A percentile compares a stretch with the other conserved stretches of the same genome.
Conservation (phyloP, 441 rosid genomes). For the Omphalea diandra region DNA sequence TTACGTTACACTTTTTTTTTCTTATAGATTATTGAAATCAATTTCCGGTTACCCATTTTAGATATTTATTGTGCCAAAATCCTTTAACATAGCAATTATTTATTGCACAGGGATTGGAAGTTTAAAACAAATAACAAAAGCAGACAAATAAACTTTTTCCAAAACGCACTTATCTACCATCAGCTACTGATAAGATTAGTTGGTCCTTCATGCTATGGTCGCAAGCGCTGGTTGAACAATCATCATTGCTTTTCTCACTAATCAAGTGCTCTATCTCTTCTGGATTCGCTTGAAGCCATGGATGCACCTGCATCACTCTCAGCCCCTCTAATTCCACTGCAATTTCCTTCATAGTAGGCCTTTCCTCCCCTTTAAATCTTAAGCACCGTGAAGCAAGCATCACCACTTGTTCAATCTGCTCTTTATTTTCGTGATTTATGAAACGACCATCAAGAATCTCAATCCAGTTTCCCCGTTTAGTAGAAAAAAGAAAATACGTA, state of each 20-base stretch:
- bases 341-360: constrained; percentile 5
- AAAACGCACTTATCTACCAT: constrained; percentile 14
- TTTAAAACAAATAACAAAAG: no score
- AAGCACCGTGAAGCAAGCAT: not conserved
- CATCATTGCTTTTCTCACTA: not conserved
- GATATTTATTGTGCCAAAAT: no score
- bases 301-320: constrained; percentile 4
- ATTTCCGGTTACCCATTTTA: no score
- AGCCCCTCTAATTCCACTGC: constrained; percentile 20
- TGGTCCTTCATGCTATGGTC: not conserved
- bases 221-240: not conserved
- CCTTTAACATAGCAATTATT: no score
- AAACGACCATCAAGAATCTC: not conserved
- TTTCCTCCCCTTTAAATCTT: not conserved
- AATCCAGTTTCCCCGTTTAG: no score
- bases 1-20: no score
- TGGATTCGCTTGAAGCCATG: constrained; percentile 1
- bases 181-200: not conserved
- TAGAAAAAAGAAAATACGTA: not conserved
- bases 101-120: no score
- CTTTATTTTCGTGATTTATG: not conserved
- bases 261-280: constrained; percentile 12
- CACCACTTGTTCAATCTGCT: not conserved
- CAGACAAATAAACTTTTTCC: no score
- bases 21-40: no score